These are phyloP conservation scores for Calonectria pteridis DNA, from an alignment of 2,329 filamentous ascomycete genomes.

Conservation along the genomic window DNA sequence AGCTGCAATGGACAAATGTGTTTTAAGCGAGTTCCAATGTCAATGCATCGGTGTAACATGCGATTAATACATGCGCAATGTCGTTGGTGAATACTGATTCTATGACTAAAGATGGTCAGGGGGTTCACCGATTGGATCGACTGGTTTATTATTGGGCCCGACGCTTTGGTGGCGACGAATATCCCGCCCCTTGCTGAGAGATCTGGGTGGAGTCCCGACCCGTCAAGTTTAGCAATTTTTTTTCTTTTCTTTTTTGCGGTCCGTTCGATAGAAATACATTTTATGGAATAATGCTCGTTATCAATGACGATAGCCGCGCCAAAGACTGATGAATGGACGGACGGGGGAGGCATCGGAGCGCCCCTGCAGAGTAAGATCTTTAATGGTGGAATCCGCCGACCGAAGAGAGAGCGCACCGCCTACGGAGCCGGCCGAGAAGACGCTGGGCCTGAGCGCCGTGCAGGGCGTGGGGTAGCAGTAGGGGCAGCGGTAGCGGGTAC, in stretches of 20 bases:
- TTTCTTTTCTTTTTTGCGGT: background rate
- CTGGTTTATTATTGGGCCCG: background rate
- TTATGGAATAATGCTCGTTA: background rate
- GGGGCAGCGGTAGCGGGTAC: background rate
- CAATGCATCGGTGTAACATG: background rate
- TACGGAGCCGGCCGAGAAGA: slow-evolving; percentile 50
- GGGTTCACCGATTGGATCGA: background rate
- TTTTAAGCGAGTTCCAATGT: background rate
- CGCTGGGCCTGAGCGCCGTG: slow-evolving; percentile 28
- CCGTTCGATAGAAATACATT: background rate
- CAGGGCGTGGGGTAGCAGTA: slow-evolving; percentile 37
- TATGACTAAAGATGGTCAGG: background rate
- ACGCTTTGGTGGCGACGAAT: background rate
- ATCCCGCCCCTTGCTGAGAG: background rate
- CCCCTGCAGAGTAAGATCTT: slow-evolving; percentile 10
- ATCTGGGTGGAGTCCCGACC: background rate
- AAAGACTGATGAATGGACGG: background rate
- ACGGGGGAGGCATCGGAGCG: background rate
- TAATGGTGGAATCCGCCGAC: slow-evolving; percentile 47
- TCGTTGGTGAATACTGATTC: background rate
- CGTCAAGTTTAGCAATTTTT: background rate
- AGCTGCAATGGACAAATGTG: background rate
- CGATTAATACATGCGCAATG: background rate
- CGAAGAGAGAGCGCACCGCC: slow-evolving; percentile 39
- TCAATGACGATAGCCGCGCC: background rate